Percentiles rank a stretch among this genome's conserved stretches.
phyloP scores from a whole-genome alignment of 176 grass and related monocot genomes.

The Oryza australiensis region DNA sequence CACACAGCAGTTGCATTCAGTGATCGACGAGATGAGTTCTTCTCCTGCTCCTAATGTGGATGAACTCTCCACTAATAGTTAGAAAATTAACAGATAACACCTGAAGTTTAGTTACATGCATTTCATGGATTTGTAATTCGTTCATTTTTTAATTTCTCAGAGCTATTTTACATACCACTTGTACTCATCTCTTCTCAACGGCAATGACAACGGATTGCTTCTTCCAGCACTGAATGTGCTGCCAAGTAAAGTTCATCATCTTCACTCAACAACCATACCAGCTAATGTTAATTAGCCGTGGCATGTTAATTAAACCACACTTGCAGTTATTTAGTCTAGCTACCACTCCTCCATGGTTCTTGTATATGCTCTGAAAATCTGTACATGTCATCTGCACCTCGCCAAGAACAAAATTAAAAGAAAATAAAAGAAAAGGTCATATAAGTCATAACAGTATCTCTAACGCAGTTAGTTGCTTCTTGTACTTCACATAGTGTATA shows the following conservation, averaged over 20 bases:
- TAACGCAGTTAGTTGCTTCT: neutral
- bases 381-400: conserved; percentile 1
- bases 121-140: neutral
- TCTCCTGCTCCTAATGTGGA: neutral
- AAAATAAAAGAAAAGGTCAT: neutral
- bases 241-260: neutral
- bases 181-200: conserved; percentile 1
- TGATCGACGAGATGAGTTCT: neutral
- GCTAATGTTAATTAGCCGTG: neutral
- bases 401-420: neutral
- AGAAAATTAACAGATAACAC: neutral
- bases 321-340: neutral
- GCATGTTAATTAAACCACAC: neutral
- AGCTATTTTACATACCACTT: conserved; percentile 8
- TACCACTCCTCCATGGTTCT: neutral
- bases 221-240: neutral
- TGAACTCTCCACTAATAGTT: neutral
- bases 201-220: conserved; percentile 22
- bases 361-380: neutral
- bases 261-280: neutral
- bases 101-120: neutral
- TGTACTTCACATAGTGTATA: conserved; percentile 11
- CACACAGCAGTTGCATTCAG: neutral
- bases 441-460: neutral
- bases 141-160: neutral